Conservation (phyloP, 2,329 filamentous ascomycete genomes). For the Fusarium oligoseptatum region DNA sequence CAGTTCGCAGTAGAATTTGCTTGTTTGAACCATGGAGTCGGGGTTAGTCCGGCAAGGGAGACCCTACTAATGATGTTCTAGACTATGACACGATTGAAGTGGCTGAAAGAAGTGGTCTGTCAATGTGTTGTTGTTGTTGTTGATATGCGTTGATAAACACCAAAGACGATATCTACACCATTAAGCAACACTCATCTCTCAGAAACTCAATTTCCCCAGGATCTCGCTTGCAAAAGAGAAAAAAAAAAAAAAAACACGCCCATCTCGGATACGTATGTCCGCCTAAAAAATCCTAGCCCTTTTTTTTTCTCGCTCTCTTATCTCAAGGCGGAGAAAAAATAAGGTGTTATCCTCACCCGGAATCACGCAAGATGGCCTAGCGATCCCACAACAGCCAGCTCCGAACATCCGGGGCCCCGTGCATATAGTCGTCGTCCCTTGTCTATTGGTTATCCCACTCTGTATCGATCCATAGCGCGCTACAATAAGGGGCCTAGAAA, state of each 20-base stretch:
- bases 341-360: conserved; percentile 22
- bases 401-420: conserved; percentile 13
- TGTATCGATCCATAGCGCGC: neutral
- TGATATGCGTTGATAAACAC: neutral
- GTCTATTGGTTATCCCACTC: neutral
- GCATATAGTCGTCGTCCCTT: neutral
- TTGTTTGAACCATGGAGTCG: neutral
- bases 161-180: neutral
- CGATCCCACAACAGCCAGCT: conserved; percentile 1
- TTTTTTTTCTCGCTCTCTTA: neutral
- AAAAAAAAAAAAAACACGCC: neutral
- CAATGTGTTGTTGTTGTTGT: neutral
- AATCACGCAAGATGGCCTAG: conserved; percentile 19
- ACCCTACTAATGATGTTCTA: neutral
- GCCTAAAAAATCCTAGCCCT: neutral
- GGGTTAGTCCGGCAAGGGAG: neutral
- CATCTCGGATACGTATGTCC: neutral
- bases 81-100: neutral
- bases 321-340: neutral
- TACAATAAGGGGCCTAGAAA: neutral
- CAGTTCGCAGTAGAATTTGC: neutral
- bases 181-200: neutral
- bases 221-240: neutral
- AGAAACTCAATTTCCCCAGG: neutral
- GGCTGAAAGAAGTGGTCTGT: neutral